These are phyloP conservation scores for Fraxinus sp. DNA, from an alignment of 305 asterid species.

Conservation along the genomic window DNA sequence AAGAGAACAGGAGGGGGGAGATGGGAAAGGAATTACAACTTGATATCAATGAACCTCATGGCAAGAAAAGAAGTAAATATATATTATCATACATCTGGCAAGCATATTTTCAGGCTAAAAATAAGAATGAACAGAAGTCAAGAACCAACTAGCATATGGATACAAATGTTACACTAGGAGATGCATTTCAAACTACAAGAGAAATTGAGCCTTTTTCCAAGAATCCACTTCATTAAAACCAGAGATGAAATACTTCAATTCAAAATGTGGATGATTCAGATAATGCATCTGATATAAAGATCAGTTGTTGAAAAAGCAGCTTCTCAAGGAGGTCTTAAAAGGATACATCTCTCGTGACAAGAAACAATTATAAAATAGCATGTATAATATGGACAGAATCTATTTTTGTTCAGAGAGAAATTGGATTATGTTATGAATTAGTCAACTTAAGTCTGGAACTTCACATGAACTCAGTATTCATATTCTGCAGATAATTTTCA, in stretches of 20 bases:
- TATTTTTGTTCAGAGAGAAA: not conserved
- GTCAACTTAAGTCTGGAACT: conserved; percentile 12
- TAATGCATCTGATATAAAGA: not conserved
- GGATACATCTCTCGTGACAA: conserved; percentile 4
- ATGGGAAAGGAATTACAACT: not conserved
- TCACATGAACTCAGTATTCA: not conserved
- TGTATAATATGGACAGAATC: conserved; percentile 14
- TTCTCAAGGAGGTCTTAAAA: conserved; percentile 15
- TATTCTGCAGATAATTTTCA: conserved; percentile 20
- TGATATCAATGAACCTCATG: conserved; percentile 4
- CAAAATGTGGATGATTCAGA: conserved; percentile 2
- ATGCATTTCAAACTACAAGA: conserved; percentile 4
- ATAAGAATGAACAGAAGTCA: not conserved
- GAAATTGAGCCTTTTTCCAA: conserved; percentile 8
- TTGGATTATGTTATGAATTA: conserved; percentile 16
- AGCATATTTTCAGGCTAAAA: not conserved
- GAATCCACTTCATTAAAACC: conserved; percentile 13
- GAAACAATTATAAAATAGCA: conserved; percentile 18
- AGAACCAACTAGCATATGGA: conserved; percentile 5
- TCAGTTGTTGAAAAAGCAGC: conserved; percentile 7
- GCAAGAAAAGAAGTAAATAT: conserved; percentile 7
- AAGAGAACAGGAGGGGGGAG: conserved; percentile 6
- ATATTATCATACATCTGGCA: not conserved
- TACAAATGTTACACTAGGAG: conserved; percentile 11
- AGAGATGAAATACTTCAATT: conserved; percentile 1